A percentile compares a stretch with the other conserved stretches of the same genome.
phyloP scores from a whole-genome alignment of 1,284 basidiomycete species.

The Austroboletus novae-zelandiae region DNA sequence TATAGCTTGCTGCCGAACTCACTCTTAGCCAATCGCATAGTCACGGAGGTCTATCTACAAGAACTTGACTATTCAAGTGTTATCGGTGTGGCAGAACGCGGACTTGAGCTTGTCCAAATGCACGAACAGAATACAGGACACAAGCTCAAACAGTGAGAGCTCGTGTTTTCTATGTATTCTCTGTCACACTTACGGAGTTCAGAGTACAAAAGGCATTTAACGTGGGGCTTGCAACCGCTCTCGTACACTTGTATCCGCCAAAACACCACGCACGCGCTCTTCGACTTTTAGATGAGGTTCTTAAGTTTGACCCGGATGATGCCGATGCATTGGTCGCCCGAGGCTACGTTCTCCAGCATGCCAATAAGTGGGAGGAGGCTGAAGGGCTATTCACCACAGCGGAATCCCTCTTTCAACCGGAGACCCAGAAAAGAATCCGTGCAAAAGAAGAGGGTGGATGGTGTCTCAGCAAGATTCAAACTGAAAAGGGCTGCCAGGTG shows the following conservation, averaged over 20 bases:
- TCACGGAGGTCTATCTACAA: constrained; percentile 68
- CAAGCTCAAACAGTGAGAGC: constrained; percentile 49
- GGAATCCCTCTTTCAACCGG: constrained; percentile 44
- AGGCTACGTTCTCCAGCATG: constrained; percentile 71
- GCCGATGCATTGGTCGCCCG: constrained; percentile 69
- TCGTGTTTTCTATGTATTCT: not conserved
- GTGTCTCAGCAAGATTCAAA: constrained; percentile 68
- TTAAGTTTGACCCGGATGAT: constrained; percentile 63
- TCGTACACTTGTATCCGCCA: constrained; percentile 86
- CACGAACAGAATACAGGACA: constrained; percentile 61
- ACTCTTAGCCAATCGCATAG: constrained; percentile 70
- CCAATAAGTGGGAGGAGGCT: constrained; percentile 72
- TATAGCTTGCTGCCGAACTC: constrained; percentile 57
- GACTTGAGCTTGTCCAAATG: constrained; percentile 57
- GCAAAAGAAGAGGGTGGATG: constrained; percentile 85
- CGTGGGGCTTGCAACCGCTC: constrained; percentile 63
- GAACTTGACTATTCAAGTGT: constrained; percentile 79
- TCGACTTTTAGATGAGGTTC: constrained; percentile 69
- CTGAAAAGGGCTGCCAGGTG: constrained; percentile 51
- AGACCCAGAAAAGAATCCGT: constrained; percentile 54
- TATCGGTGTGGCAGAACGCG: constrained; percentile 69
- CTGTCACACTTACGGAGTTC: constrained; percentile 4
- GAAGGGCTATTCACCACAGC: constrained; percentile 58
- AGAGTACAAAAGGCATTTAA: constrained; percentile 66
- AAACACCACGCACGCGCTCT: constrained; percentile 85